Base-by-base conservation (phyloP, 352 stramenopile genomes). In the Globisporangium mamillatum region DNA sequence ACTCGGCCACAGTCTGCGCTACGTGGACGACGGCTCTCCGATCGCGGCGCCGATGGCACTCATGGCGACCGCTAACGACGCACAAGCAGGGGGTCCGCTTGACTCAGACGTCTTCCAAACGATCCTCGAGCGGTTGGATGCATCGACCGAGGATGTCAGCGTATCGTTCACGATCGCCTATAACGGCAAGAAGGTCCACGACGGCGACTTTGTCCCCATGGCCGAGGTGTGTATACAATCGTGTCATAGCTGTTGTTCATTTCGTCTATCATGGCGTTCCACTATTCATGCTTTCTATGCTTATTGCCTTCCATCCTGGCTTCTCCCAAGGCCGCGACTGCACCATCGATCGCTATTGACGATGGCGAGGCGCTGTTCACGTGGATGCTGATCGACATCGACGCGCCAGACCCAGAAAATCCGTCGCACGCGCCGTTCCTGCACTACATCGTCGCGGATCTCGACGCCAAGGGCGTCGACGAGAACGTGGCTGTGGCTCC, bases 331-430 rank as follows among this genome's bases (percentile, higher is more conserved):
- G 67, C 67, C 12, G 24, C 22, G 1, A 62, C 41, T 5, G 70
- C 82, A 20, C 80, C 83, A 4, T 67, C 50, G 9, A 63, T 89
- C 57, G 58, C 67, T 0, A 60, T 88, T 27, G 54, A 74, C 48
- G 38, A 60, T 38, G 77, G 55, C 67, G 7, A 3, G 4, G 75
- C 68, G 25, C 65, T 60, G 22, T 92, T 87, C 77, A 91, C 81
- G 46, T 88, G 74, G 64, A 64, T 93, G 24, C 76, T 93, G 14
- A 64, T 93, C 34, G 85, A 93, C 63, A 86, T 93, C 29, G 84
- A 91, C 67, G 85, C 85, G 12, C 85, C 85, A 1, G 68, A 82
- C 50, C 85, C 85, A 9, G 62, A 69, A 18, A 69, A 78, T 1
- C 81, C 85, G 14, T 76, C 74, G 1, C 83, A 93, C 66, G 70